A percentile compares a stretch with the other conserved stretches of the same genome.
Evolutionary conservation across 208 protist genomes (phyloP).

Genomic region (Leishmania tropica): DNA sequence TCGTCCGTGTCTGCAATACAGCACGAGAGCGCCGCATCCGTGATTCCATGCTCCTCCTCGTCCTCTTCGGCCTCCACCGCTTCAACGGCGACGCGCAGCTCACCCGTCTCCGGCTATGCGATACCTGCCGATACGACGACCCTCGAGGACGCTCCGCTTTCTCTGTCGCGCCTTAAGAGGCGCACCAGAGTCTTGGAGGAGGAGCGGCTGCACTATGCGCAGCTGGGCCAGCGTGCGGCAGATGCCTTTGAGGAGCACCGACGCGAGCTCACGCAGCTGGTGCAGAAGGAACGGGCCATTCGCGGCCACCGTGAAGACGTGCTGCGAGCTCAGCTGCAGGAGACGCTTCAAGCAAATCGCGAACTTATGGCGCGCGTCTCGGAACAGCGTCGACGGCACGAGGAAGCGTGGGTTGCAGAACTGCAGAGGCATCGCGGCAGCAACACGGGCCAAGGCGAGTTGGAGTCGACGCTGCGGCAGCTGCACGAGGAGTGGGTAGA

Average conservation of each 20-base stretch:
- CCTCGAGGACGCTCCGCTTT: slow-evolving; percentile 22
- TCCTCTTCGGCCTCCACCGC: neutral
- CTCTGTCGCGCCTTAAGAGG: slow-evolving; percentile 46
- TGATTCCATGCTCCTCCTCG: neutral
- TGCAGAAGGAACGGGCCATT: slow-evolving; percentile 69
- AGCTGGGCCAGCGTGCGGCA: slow-evolving; percentile 42
- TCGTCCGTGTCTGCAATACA: slow-evolving; percentile 2
- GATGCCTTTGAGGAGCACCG: slow-evolving; percentile 72
- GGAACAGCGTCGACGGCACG: slow-evolving; percentile 20
- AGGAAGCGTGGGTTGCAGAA: slow-evolving; percentile 30
- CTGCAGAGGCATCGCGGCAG: slow-evolving; percentile 28
- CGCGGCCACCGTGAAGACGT: slow-evolving; percentile 51
- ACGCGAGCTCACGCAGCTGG: slow-evolving; percentile 64
- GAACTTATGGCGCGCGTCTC: slow-evolving; percentile 32
- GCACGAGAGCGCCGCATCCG: neutral
- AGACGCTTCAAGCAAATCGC: slow-evolving; percentile 28
- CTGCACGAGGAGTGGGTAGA: slow-evolving; percentile 36
- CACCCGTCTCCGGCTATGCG: neutral
- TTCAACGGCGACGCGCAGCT: neutral
- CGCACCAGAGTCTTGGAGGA: slow-evolving; percentile 51
- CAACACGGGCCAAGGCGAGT: slow-evolving; percentile 10
- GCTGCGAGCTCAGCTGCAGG: slow-evolving; percentile 56
- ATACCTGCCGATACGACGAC: neutral
- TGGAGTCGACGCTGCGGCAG: slow-evolving; percentile 31
- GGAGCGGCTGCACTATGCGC: slow-evolving; percentile 54